Evolutionary conservation across 2,329 filamentous ascomycete species (phyloP).

Genomic region (Xylariaceae sp.): DNA sequence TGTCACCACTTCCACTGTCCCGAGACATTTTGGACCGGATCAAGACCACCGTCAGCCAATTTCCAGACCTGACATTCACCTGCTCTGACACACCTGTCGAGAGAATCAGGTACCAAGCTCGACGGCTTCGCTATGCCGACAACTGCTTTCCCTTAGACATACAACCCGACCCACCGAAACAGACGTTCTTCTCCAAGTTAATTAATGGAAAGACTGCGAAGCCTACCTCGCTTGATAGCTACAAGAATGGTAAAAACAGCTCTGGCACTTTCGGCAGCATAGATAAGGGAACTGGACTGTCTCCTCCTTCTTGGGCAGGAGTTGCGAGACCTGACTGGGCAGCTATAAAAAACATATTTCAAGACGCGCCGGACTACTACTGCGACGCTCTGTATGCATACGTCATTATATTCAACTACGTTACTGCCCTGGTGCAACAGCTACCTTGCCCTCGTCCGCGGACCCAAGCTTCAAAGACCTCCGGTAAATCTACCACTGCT

Average conservation of each 20-base stretch:
- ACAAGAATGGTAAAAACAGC: too few species aligned
- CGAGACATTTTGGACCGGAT: background rate
- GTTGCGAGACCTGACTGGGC: constrained; percentile 33
- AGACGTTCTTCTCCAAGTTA: too few species aligned
- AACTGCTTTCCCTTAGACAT: too few species aligned
- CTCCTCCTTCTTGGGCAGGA: background rate
- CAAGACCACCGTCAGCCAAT: background rate
- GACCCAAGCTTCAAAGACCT: background rate
- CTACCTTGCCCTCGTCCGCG: background rate
- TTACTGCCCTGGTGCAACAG: constrained; percentile 26
- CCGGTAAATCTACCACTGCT: background rate
- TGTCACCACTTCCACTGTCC: background rate
- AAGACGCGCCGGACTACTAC: constrained; percentile 47
- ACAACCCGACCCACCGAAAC: background rate
- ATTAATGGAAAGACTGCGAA: too few species aligned
- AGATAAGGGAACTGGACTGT: too few species aligned
- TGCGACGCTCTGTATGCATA: constrained; percentile 58
- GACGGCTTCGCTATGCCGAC: background rate
- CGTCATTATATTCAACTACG: constrained; percentile 56
- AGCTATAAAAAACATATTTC: constrained; percentile 49
- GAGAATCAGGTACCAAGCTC: background rate
- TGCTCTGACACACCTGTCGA: background rate
- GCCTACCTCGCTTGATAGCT: too few species aligned
- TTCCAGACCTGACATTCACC: background rate
- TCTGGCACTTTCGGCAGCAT: too few species aligned